phyloP scores from a whole-genome alignment of 2,329 filamentous ascomycete species.

The Epichloe coenophiala region DNA sequence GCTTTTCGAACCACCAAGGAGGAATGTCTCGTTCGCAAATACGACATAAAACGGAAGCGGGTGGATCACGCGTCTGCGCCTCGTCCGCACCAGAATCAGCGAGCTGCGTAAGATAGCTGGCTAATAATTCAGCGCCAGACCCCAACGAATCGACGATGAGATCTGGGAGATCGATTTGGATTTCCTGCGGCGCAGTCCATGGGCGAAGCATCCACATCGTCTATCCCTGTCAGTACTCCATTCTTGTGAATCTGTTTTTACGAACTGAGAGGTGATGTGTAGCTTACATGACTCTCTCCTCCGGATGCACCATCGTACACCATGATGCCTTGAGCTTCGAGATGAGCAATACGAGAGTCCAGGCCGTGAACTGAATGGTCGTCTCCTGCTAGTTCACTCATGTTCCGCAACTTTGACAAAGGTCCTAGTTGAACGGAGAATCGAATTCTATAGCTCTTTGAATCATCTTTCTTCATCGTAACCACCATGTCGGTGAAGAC shows the following conservation, averaged over 20 bases:
- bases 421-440: conserved; percentile 62
- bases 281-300: conserved; percentile 76
- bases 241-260: neutral
- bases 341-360: conserved; percentile 43
- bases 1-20: conserved; percentile 99
- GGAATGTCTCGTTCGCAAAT: conserved; percentile 96
- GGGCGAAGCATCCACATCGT: conserved; percentile 99
- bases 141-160: conserved; percentile 87
- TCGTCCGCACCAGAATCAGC: conserved; percentile 72
- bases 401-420: conserved; percentile 47
- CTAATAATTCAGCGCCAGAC: conserved; percentile 86
- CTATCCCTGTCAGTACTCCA: conserved; percentile 28
- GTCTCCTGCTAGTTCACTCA: conserved; percentile 25
- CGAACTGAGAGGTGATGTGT: neutral
- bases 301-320: conserved; percentile 83
- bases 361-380: conserved; percentile 23
- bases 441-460: conserved; percentile 77
- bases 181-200: conserved; percentile 74
- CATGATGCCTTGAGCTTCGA: conserved; percentile 97
- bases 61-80: conserved; percentile 62
- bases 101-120: conserved; percentile 80
- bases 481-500: conserved; percentile 76
- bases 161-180: conserved; percentile 86
- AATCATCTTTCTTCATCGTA: conserved; percentile 84
- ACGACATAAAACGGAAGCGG: conserved; percentile 81